Evolutionary conservation across 257 asterid genomes (phyloP).

Genomic region (Anisodus acutangulus): DNA sequence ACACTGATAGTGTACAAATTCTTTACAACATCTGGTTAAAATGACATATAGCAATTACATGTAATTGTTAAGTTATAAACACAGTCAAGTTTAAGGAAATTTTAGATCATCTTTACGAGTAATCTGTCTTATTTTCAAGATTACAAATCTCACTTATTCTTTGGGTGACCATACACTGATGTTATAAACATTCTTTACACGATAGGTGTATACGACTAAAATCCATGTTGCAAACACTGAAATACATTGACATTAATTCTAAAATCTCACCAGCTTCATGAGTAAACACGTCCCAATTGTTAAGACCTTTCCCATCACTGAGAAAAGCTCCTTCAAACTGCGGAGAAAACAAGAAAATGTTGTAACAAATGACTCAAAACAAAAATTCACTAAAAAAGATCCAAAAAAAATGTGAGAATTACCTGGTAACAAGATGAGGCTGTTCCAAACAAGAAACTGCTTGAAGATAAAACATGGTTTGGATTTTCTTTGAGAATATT

Average conservation of each 20-base stretch:
- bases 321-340: conserved; percentile 56
- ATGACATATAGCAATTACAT: too few species aligned
- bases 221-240: background rate
- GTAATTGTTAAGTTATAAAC: too few species aligned
- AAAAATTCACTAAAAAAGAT: background rate
- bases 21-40: background rate
- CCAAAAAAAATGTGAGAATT: background rate
- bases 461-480: conserved; percentile 37
- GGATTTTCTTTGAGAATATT: conserved; percentile 30
- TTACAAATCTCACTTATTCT: too few species aligned
- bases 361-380: background rate
- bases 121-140: background rate
- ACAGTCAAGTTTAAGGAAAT: too few species aligned
- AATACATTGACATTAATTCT: background rate
- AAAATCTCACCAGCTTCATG: conserved; percentile 43
- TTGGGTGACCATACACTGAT: too few species aligned
- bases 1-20: background rate
- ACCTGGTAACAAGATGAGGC: conserved; percentile 78
- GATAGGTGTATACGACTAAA: background rate
- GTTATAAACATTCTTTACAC: too few species aligned
- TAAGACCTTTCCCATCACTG: conserved; percentile 54
- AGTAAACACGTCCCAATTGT: conserved; percentile 56
- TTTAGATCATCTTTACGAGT: too few species aligned
- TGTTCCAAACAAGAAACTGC: conserved; percentile 57
- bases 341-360: background rate